Evolutionary conservation across 164 flowering plant genomes (phyloP), one percentile per base, ranked within the genome.

Genomic region (Liriodendron chinense): DNA sequence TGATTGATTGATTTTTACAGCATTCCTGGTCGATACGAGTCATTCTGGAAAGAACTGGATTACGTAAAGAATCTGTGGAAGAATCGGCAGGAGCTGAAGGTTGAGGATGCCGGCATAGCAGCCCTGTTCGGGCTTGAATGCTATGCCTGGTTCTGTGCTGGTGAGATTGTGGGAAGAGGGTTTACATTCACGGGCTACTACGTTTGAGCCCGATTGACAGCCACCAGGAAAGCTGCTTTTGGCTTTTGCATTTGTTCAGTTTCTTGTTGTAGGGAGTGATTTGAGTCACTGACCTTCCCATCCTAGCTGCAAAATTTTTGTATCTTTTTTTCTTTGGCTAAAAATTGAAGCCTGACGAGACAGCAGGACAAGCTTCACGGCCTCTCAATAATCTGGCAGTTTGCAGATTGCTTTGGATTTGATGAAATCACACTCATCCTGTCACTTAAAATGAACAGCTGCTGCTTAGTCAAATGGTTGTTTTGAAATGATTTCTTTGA

Each of bases 101-200:
- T 77, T 24, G 79, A 77, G 75, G 75, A 77, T 72, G 75, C 72
- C 3, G 79, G 79, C 72, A 68, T 77, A 12, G 79, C 79, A 28
- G 79, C 72, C 53, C 53, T 72, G 18, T 77, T 77, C 28, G 75
- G 79, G 43, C 72, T 77, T 47, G 79, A 77, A 21, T 77, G 67
- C 28, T 77, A 66, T 67, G 71, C 71, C 16, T 77, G 79, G 79
- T 72, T 56, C 59, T 77, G 79, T 20, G 79, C 68, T 57, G 79
- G 79, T 10, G 79, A 77, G 66, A 72, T 77, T 16, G 72, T 77
- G 16, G 79, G 79, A 22, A 77, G 79, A 72, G 79, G 79, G 13
- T 77, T 77, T 50, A 77, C 79, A 53, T 72, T 77, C 72, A 77
- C 79, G 2, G 79, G 79, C 61, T 77, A 77, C 65, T 72, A 77